Conservation (phyloP, 2,329 filamentous ascomycete species). For the Fusarium sacchari region DNA sequence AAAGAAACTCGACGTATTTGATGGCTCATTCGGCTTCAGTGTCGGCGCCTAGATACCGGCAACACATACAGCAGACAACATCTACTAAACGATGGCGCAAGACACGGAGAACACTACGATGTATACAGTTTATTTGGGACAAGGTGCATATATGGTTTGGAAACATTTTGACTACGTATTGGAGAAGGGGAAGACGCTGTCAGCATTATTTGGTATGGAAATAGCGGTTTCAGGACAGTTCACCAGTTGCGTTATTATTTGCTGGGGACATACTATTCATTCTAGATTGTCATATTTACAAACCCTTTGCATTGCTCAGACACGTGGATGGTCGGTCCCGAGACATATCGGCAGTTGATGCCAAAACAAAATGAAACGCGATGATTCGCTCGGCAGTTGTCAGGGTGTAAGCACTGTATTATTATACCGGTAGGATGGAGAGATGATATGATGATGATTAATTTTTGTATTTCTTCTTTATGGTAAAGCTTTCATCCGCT, state of each 20-base stretch:
- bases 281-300: conserved; percentile 21
- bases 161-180: conserved; percentile 16
- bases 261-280: not conserved
- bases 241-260: not conserved
- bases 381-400: conserved; percentile 1
- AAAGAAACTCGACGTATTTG: conserved; percentile 64
- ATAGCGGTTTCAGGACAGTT: not conserved
- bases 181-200: not conserved
- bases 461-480: conserved; percentile 14
- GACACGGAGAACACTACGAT: conserved; percentile 29
- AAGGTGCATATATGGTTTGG: conserved; percentile 36
- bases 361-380: not conserved
- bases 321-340: not conserved
- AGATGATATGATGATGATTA: conserved; percentile 8
- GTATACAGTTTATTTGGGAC: conserved; percentile 31
- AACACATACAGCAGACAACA: not conserved
- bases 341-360: not conserved
- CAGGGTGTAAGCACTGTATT: not conserved
- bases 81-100: not conserved
- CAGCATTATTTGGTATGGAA: conserved; percentile 6
- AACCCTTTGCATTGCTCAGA: not conserved
- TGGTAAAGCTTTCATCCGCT: not conserved
- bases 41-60: conserved; percentile 53
- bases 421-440: not conserved
- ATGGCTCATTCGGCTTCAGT: conserved; percentile 69